Conservation (phyloP, 164 flowering plant species). For the Warburgia ugandensis region DNA sequence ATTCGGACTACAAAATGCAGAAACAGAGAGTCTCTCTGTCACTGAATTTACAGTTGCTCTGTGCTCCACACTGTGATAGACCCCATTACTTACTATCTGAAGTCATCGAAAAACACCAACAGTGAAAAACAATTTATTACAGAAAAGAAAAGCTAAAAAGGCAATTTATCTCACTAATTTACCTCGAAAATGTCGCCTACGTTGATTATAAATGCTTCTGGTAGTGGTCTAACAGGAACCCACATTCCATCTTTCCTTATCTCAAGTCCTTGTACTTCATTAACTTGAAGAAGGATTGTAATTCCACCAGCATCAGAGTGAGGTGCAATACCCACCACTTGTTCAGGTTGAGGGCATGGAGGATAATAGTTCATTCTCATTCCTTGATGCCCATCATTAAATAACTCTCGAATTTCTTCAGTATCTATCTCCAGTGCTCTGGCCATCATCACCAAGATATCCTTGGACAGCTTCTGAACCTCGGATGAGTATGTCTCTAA, state of each 20-base stretch:
- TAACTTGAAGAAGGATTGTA: conserved; percentile 34
- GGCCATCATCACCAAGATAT: conserved; percentile 23
- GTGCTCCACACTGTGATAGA: conserved; percentile 32
- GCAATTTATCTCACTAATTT: background rate
- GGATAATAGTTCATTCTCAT: conserved; percentile 41
- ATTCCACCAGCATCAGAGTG: conserved; percentile 42
- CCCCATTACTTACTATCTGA: conserved; percentile 37
- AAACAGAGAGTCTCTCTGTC: conserved; percentile 35
- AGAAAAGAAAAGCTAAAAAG: background rate
- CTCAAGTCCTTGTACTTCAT: conserved; percentile 39
- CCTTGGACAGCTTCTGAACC: conserved; percentile 13
- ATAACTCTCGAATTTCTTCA: conserved; percentile 21
- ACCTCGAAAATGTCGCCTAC: conserved; percentile 48
- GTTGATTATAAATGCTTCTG: conserved; percentile 34
- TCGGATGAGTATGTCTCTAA: conserved; percentile 32
- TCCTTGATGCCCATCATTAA: conserved; percentile 19
- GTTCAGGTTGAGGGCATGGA: conserved; percentile 31
- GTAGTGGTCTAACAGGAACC: conserved; percentile 35
- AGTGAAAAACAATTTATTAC: background rate
- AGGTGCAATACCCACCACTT: conserved; percentile 34
- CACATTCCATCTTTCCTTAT: conserved; percentile 34
- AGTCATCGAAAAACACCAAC: background rate
- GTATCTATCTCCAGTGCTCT: conserved; percentile 22
- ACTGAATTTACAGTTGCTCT: conserved; percentile 22
- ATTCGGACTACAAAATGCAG: conserved; percentile 26